Evolutionary conservation across 345 rosid genomes (phyloP).

Genomic region (Euclidium syriacum): DNA sequence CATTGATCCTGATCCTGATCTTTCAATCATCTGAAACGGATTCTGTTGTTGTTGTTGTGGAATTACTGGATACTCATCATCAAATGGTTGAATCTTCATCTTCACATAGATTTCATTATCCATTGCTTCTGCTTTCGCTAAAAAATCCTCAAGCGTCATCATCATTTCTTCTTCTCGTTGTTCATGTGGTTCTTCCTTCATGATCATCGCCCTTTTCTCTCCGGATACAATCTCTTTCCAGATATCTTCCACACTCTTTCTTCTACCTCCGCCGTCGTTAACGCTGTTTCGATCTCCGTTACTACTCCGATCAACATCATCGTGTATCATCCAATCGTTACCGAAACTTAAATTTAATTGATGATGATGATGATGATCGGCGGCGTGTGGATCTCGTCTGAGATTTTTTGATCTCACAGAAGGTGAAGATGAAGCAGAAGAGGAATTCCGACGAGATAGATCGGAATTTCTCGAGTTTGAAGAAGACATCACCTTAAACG

Average conservation of each 20-base stretch:
- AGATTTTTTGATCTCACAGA: conserved; percentile 25
- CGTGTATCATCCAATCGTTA: conserved; percentile 5
- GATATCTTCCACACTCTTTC: conserved; percentile 61
- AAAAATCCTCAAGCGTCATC: conserved; percentile 89
- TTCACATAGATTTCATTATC: conserved; percentile 35
- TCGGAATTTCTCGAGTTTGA: conserved; percentile 57
- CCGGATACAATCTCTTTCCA: conserved; percentile 84
- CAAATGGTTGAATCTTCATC: conserved; percentile 51
- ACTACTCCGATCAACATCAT: conserved; percentile 20
- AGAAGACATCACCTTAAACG: conserved; percentile 61
- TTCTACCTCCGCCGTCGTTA: conserved; percentile 7
- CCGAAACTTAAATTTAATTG: conserved; percentile 9
- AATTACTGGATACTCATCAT: conserved; percentile 23
- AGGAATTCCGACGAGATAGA: conserved; percentile 45
- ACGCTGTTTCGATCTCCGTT: conserved; percentile 17
- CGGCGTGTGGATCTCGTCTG: conserved; percentile 15
- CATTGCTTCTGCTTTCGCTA: conserved; percentile 64
- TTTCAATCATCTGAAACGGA: conserved; percentile 41
- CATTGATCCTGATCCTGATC: neutral
- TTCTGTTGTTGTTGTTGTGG: conserved; percentile 17
- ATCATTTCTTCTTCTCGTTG: conserved; percentile 45
- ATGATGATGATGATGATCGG: too few relatives aligned
- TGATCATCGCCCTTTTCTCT: conserved; percentile 40
- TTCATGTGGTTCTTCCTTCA: conserved; percentile 72
- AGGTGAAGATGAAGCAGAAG: conserved; percentile 44